These are phyloP conservation scores for Geranium incanum DNA, from an alignment of 441 rosid genomes.

Conservation along the genomic window DNA sequence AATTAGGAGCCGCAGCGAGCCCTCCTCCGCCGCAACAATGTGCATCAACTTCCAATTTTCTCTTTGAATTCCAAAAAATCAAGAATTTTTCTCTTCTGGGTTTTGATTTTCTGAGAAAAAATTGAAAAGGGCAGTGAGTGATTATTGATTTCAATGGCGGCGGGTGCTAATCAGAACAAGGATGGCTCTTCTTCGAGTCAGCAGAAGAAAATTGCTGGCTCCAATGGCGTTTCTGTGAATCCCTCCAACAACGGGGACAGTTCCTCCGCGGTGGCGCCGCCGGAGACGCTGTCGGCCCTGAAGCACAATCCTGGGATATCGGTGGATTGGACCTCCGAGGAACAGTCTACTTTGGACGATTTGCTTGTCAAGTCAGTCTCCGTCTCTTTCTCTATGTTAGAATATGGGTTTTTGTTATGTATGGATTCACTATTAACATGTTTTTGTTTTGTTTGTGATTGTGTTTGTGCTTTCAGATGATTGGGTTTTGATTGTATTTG, in stretches of 20 bases:
- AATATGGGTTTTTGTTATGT: background rate
- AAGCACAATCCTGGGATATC: slow-evolving; percentile 63
- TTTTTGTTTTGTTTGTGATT: background rate
- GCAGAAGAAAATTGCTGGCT: slow-evolving; percentile 23
- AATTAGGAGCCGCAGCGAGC: background rate
- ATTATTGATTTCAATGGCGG: slow-evolving; percentile 42
- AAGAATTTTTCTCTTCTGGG: background rate
- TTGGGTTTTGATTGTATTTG: background rate
- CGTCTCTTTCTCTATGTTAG: background rate
- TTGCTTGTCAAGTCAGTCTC: slow-evolving; percentile 41
- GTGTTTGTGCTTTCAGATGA: background rate
- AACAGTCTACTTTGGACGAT: slow-evolving; percentile 59
- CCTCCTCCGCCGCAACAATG: background rate
- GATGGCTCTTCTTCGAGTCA: slow-evolving; percentile 33
- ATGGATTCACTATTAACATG: background rate
- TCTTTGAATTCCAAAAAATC: background rate
- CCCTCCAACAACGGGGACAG: slow-evolving; percentile 37
- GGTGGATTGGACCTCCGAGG: slow-evolving; percentile 58
- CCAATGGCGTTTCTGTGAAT: slow-evolving; percentile 41
- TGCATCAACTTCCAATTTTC: background rate
- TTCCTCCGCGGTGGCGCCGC: slow-evolving; percentile 17
- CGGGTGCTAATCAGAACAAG: slow-evolving; percentile 56
- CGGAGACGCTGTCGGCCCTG: slow-evolving; percentile 42
- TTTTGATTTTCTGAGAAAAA: background rate
- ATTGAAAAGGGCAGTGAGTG: background rate